A percentile compares a stretch with the other conserved stretches of the same genome.
Conservation (phyloP, 1,284 basidiomycete species). For the Tylopilus orsonianus region DNA sequence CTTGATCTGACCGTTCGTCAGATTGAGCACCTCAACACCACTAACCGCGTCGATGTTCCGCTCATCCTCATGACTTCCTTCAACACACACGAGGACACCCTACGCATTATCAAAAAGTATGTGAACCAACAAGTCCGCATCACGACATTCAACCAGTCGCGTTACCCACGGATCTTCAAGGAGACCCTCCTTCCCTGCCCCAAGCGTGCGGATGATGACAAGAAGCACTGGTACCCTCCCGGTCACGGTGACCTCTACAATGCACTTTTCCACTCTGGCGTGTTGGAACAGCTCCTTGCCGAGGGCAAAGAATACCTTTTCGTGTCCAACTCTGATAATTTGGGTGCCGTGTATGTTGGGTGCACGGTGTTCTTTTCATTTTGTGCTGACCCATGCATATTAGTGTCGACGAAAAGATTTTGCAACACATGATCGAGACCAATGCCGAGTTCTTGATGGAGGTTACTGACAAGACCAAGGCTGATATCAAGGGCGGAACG, state of each 20-base stretch:
- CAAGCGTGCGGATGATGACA: slow-evolving; percentile 84
- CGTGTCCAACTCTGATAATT: slow-evolving; percentile 98
- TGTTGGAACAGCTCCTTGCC: slow-evolving; percentile 91
- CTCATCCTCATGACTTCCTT: slow-evolving; percentile 99
- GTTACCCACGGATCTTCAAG: slow-evolving; percentile 97
- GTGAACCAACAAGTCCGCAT: slow-evolving; percentile 97
- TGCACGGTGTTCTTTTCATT: slow-evolving; percentile 21
- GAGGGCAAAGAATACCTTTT: slow-evolving; percentile 99
- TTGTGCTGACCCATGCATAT: slow-evolving; percentile 8
- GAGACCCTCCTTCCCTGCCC: slow-evolving; percentile 92
- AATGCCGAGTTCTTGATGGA: slow-evolving; percentile 96
- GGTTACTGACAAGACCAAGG: slow-evolving; percentile 99
- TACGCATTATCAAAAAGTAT: slow-evolving; percentile 99
- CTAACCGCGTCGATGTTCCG: slow-evolving; percentile 79
- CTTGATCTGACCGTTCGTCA: slow-evolving; percentile 96
- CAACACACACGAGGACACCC: slow-evolving; percentile 97
- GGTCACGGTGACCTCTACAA: slow-evolving; percentile 99
- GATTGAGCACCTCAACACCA: slow-evolving; percentile 88
- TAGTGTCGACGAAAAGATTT: slow-evolving; percentile 79
- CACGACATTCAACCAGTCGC: slow-evolving; percentile 96
- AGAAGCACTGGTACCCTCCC: slow-evolving; percentile 98
- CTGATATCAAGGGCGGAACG: slow-evolving; percentile 99
- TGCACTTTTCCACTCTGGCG: slow-evolving; percentile 90
- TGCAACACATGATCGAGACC: slow-evolving; percentile 89
- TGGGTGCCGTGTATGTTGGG: slow-evolving; percentile 90